Conservation (phyloP, 2,329 filamentous ascomycete species). For the Parascedosporium putredinis region DNA sequence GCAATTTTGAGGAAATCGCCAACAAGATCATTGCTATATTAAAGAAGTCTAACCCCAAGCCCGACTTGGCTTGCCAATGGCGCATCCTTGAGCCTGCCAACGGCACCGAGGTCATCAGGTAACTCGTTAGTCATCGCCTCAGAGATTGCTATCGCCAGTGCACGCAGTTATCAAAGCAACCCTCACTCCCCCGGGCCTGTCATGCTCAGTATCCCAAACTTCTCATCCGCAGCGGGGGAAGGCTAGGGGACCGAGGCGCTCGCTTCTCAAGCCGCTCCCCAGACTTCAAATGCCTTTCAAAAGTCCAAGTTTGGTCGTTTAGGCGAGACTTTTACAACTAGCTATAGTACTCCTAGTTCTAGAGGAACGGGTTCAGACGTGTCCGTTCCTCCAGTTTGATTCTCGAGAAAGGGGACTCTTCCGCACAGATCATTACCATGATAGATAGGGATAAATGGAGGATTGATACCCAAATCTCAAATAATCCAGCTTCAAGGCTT, state of each 20-base stretch:
- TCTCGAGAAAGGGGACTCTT: not conserved
- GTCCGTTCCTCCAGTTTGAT: not conserved
- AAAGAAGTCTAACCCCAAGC: conserved; percentile 40
- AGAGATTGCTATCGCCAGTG: not conserved
- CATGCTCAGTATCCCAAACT: no score
- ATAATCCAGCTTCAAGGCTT: not conserved
- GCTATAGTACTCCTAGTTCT: no score
- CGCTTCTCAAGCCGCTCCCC: no score
- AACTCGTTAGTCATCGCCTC: conserved; percentile 8
- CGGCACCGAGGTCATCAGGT: conserved; percentile 43
- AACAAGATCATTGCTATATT: conserved; percentile 67
- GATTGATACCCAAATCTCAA: no score
- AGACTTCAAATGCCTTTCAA: no score
- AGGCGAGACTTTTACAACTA: no score
- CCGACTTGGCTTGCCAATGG: conserved; percentile 75
- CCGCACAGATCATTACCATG: not conserved
- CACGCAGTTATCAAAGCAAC: not conserved
- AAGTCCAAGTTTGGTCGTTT: no score
- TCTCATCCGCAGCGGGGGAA: no score
- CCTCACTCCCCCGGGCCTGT: not conserved
- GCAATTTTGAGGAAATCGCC: conserved; percentile 82
- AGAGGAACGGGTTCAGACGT: not conserved
- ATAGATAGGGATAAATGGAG: not conserved
- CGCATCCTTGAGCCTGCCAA: conserved; percentile 80
- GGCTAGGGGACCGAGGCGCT: no score